A percentile compares a stretch with the other conserved stretches of the same genome.
Evolutionary conservation across 2,329 filamentous ascomycete genomes (phyloP).

Genomic region (Colletotrichum somersetense): DNA sequence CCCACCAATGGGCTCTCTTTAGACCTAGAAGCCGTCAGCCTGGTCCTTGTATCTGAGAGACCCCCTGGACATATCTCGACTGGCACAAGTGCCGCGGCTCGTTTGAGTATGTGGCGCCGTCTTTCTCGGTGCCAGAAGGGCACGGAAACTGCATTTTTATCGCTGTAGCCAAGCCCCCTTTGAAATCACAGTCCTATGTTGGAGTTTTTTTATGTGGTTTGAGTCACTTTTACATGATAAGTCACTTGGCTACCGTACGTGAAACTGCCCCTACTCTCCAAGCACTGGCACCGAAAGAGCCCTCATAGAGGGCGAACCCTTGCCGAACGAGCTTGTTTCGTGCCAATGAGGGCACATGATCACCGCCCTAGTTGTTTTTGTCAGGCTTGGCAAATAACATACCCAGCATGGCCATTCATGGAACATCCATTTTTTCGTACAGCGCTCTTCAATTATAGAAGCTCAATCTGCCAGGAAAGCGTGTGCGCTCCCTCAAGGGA

Average conservation of each 20-base stretch:
- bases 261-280: not conserved
- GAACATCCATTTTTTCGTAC: not conserved
- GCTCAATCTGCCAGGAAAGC: not conserved
- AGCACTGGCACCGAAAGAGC: no score
- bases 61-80: not conserved
- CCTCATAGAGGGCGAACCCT: conserved; percentile 14
- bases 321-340: not conserved
- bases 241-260: not conserved
- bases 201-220: not conserved
- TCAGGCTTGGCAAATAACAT: conserved; percentile 33
- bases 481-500: not conserved
- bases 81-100: conserved; percentile 8
- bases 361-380: not conserved
- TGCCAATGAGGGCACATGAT: conserved; percentile 8
- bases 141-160: no score
- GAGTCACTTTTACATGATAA: no score
- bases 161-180: not conserved
- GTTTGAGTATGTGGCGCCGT: not conserved
- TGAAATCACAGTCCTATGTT: no score
- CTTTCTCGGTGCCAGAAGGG: not conserved
- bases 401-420: conserved; percentile 15
- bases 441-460: conserved; percentile 21
- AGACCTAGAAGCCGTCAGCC: conserved; percentile 2
- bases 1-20: conserved; percentile 27
- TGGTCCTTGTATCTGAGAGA: conserved; percentile 15